Percentiles rank a stretch among this genome's conserved stretches.
Conservation (phyloP, 257 asterid genomes). For the Plantago elongata region DNA sequence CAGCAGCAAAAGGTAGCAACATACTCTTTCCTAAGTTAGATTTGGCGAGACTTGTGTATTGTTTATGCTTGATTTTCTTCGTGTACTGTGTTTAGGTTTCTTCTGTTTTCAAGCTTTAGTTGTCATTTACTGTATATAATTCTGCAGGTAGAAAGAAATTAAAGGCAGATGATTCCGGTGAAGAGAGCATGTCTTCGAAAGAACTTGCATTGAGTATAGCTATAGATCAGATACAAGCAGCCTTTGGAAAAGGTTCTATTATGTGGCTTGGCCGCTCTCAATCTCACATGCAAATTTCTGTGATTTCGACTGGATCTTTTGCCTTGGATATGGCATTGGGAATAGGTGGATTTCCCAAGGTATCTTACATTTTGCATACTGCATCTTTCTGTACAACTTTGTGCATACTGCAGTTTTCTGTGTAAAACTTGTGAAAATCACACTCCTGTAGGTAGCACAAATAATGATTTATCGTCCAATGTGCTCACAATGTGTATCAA, state of each 20-base stretch:
- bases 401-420: constrained; percentile 3
- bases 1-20: constrained; percentile 67
- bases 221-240: constrained; percentile 68
- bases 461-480: too few relatives aligned
- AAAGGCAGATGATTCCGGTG: constrained; percentile 83
- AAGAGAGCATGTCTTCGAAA: constrained; percentile 90
- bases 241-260: constrained; percentile 91
- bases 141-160: constrained; percentile 60
- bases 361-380: constrained; percentile 11
- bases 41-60: constrained; percentile 1
- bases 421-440: constrained; percentile 1
- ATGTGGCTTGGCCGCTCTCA: constrained; percentile 94
- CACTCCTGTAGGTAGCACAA: background rate
- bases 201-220: constrained; percentile 89
- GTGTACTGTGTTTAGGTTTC: background rate
- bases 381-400: background rate
- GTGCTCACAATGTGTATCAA: too few relatives aligned
- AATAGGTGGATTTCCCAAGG: constrained; percentile 95
- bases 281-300: constrained; percentile 54
- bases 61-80: background rate
- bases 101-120: constrained; percentile 5
- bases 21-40: background rate
- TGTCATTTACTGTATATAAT: constrained; percentile 2
- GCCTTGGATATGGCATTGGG: constrained; percentile 83
- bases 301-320: constrained; percentile 89